phyloP scores from a whole-genome alignment of 805 yeast genomes.

The Nakazawaea pomicola region DNA sequence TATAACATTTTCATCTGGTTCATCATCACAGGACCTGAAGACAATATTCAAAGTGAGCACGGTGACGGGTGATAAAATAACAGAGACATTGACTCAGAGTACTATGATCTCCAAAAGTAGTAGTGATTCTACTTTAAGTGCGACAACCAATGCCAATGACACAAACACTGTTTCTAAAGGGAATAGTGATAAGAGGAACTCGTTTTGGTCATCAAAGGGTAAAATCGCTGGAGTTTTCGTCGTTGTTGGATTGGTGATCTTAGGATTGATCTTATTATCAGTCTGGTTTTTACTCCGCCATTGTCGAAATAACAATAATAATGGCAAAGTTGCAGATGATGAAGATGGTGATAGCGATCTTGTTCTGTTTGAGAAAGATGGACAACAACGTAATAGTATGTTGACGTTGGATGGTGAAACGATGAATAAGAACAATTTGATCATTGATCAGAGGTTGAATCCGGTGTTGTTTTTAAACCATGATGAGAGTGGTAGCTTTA shows the following conservation, averaged over 20 bases:
- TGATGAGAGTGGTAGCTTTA: conserved; percentile 31
- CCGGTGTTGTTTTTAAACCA: conserved; percentile 42
- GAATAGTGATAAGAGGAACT: conserved; percentile 17
- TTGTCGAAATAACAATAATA: conserved; percentile 12
- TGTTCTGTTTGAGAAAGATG: neutral
- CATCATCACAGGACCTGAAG: neutral
- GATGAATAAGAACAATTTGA: conserved; percentile 18
- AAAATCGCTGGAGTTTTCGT: conserved; percentile 84
- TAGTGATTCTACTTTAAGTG: conserved; percentile 14
- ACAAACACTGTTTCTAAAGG: conserved; percentile 4
- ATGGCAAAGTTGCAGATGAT: too few relatives aligned
- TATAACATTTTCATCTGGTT: neutral
- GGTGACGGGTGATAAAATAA: conserved; percentile 6
- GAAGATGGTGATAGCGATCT: neutral
- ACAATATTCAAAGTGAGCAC: conserved; percentile 12
- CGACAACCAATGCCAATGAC: conserved; percentile 1
- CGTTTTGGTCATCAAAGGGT: conserved; percentile 65
- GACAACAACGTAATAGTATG: conserved; percentile 4
- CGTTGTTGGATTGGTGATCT: conserved; percentile 63
- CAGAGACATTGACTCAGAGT: conserved; percentile 8
- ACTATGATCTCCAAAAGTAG: conserved; percentile 19
- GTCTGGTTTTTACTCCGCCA: conserved; percentile 32
- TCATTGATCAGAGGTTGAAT: conserved; percentile 55
- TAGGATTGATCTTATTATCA: conserved; percentile 34
- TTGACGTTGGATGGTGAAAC: conserved; percentile 14